A percentile compares a stretch with the other conserved stretches of the same genome.
phyloP scores from a whole-genome alignment of 2,329 filamentous ascomycete genomes.

The Arthrobotrys iridis region DNA sequence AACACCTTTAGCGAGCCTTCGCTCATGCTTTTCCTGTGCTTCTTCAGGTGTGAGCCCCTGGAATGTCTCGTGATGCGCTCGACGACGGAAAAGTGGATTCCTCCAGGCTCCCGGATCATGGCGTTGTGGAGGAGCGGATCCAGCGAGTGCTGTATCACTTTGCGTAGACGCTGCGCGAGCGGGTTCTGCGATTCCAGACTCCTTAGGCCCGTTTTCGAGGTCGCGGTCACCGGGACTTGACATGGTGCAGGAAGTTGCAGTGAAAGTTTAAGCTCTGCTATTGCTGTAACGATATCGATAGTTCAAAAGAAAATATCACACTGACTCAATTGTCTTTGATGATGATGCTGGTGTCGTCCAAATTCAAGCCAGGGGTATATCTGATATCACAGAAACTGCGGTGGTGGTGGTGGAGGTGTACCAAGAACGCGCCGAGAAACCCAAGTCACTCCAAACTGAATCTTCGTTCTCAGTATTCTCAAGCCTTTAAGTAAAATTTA shows the following conservation, averaged over 20 bases:
- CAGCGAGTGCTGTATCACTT: background rate
- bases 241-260: background rate
- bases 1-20: conserved; percentile 10
- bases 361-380: background rate
- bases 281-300: background rate
- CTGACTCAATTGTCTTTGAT: background rate
- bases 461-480: background rate
- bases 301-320: background rate
- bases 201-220: conserved; percentile 33
- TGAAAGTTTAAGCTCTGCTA: background rate
- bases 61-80: conserved; percentile 25
- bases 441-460: no score
- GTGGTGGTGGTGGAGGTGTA: background rate
- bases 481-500: background rate
- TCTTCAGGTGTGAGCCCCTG: conserved; percentile 31
- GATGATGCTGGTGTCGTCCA: background rate
- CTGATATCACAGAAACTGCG: background rate
- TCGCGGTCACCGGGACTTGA: conserved; percentile 31
- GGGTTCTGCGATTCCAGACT: background rate
- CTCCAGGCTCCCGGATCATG: conserved; percentile 31
- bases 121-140: background rate
- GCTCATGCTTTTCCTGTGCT: conserved; percentile 23
- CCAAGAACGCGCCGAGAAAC: background rate
- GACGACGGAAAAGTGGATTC: conserved; percentile 41
- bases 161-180: background rate